Evolutionary conservation across 768 basidiomycete species (phyloP), one percentile per base, ranked within the genome.

Genomic region (Hysterangium stoloniferum): DNA sequence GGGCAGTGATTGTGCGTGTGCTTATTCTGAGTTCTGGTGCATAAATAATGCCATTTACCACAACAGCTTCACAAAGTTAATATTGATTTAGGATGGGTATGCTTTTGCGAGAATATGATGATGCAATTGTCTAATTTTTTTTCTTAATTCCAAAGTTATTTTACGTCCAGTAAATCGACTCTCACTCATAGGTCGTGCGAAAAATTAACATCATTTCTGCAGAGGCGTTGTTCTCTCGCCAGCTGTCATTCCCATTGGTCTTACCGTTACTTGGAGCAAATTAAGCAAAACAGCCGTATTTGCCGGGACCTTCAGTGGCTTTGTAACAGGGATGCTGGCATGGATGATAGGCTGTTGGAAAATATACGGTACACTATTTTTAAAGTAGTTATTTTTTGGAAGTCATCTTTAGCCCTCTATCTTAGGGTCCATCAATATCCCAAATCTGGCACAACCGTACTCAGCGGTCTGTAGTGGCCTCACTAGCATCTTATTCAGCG

Each of bases 341-440:
- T 77, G 74, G 73, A 73, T 76, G 69, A 65, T 76, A 7, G 69
- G 72, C 0, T 75, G 75, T 52, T 71, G 66, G 69, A 74, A 76
- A 56, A 74, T 73, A 44, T 73, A 67, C 41, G 73, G 72, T 69
- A 50, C 15, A 59, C 13, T 52, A 1, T 31, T 22, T 48, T 17
- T 32, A 19, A 24, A 25, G 13, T 8, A 25, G 12, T 1, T 27
- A 1, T 35, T 12, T 19, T 20, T 31, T 49, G 19, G 44, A 11
- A n/a, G 2, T 2, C 27, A 41, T 35, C 15, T n/a, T 40, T 28
- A 9, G 32, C 4, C 11, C 28, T 35, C 4, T 34, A 15, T 19
- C 27, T 42, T 43, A 70, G 70, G 70, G 9, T 54, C 58, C 11
- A 69, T 70, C 34, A 68, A 63, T 35, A 56, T 71, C 13, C 42